These are phyloP conservation scores for Fraxinus ornus DNA, from an alignment of 305 asterid species.

Conservation along the genomic window DNA sequence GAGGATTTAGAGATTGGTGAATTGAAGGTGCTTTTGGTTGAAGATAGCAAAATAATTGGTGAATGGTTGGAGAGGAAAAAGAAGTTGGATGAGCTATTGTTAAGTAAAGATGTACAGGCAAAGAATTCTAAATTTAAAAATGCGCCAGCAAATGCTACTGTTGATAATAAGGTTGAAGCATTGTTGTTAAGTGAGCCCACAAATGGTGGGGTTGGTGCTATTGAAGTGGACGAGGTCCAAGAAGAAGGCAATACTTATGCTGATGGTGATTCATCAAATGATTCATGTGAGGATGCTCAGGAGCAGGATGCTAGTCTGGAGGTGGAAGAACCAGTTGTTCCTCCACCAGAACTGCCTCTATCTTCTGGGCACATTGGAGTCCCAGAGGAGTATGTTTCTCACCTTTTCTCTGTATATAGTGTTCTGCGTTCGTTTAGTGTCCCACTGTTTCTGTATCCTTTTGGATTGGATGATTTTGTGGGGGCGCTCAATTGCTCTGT, in stretches of 20 bases:
- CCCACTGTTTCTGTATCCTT: conserved; percentile 76
- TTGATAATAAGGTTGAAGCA: conserved; percentile 25
- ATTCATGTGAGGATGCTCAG: conserved; percentile 52
- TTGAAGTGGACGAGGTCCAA: conserved; percentile 31
- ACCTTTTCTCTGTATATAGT: conserved; percentile 77
- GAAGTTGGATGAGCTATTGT: conserved; percentile 46
- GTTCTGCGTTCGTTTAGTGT: conserved; percentile 84
- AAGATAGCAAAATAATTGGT: conserved; percentile 56
- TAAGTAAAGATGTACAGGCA: conserved; percentile 31
- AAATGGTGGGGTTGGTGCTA: conserved; percentile 31
- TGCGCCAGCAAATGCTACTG: conserved; percentile 6
- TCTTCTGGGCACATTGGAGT: conserved; percentile 84
- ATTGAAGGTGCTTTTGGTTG: conserved; percentile 50
- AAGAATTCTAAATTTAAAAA: conserved; percentile 27
- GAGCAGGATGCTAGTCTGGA: conserved; percentile 36
- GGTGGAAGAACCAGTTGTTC: conserved; percentile 51
- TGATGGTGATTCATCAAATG: conserved; percentile 50
- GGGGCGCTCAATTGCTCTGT: conserved; percentile 80
- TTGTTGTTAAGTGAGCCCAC: conserved; percentile 23
- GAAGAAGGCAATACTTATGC: conserved; percentile 26
- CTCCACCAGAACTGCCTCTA: conserved; percentile 82
- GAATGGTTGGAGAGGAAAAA: conserved; percentile 64
- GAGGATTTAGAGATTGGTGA: conserved; percentile 74
- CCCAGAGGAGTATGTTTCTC: conserved; percentile 68
- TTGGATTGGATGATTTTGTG: conserved; percentile 89